A percentile compares a stretch with the other conserved stretches of the same genome.
These are phyloP conservation scores for Anethum foeniculum DNA, from an alignment of 140 eudicot species.

Conservation along the genomic window DNA sequence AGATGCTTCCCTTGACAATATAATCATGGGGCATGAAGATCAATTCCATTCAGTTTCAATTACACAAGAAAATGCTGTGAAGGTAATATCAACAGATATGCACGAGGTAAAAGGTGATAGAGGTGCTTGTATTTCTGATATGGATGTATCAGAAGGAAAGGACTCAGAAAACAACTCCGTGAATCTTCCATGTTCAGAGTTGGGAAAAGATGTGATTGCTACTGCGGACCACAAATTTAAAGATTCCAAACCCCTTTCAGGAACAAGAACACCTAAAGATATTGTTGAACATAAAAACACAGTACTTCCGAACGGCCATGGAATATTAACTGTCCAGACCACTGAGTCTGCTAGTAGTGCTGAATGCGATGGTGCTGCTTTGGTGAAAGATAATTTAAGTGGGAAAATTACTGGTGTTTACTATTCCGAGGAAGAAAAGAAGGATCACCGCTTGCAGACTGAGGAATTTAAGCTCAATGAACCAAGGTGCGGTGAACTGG, in stretches of 20 bases:
- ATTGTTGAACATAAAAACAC: constrained; percentile 16
- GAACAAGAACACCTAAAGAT: constrained; percentile 24
- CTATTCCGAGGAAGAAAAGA: constrained; percentile 21
- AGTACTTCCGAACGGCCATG: constrained; percentile 26
- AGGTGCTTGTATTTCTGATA: constrained; percentile 4
- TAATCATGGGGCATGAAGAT: constrained; percentile 18
- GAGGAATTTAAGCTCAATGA: constrained; percentile 32
- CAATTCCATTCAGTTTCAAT: constrained; percentile 12
- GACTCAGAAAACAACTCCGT: constrained; percentile 13
- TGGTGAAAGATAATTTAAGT: constrained; percentile 9
- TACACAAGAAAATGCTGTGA: constrained; percentile 12
- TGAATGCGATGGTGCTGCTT: constrained; percentile 22
- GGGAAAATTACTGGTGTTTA: constrained; percentile 16
- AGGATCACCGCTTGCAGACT: constrained; percentile 22
- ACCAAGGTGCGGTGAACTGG: constrained; percentile 35
- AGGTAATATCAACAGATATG: constrained; percentile 9
- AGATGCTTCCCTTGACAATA: constrained; percentile 27
- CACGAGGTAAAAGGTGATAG: constrained; percentile 4
- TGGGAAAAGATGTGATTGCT: constrained; percentile 22
- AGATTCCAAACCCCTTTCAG: constrained; percentile 39
- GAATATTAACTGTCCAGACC: constrained; percentile 21
- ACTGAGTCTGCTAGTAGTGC: constrained; percentile 14
- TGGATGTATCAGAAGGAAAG: constrained; percentile 9
- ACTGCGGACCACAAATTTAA: constrained; percentile 10
- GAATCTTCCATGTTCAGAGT: constrained; percentile 7